A percentile compares a stretch with the other conserved stretches of the same genome.
Evolutionary conservation across 441 rosid genomes (phyloP).

Genomic region (Kokia cookei): DNA sequence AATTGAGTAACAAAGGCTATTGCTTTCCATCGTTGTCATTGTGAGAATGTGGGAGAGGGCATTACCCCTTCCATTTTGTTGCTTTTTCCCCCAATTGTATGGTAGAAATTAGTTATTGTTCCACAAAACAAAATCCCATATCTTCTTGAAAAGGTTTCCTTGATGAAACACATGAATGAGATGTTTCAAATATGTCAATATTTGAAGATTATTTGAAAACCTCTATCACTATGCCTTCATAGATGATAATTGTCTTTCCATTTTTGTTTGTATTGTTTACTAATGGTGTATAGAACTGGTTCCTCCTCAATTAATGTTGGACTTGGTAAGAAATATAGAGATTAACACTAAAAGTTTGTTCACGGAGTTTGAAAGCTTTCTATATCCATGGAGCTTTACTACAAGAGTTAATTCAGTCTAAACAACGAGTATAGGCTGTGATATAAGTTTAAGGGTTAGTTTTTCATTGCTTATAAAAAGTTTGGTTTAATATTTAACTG

Average conservation of each 20-base stretch:
- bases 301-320: too few species aligned
- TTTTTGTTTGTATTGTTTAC: neutral
- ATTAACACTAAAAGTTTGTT: too few species aligned
- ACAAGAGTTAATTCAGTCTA: too few species aligned
- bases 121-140: neutral
- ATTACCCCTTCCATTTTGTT: neutral
- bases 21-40: constrained; percentile 11
- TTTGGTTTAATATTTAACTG: too few species aligned
- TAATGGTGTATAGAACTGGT: too few species aligned
- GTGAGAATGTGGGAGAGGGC: constrained; percentile 12
- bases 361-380: too few species aligned
- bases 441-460: too few species aligned
- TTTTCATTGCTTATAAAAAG: too few species aligned
- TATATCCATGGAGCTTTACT: too few species aligned
- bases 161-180: neutral
- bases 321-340: too few species aligned
- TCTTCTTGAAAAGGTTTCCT: neutral
- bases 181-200: neutral
- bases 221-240: neutral
- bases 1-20: neutral
- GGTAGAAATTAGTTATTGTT: neutral
- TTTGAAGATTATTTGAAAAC: neutral
- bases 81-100: constrained; percentile 14
- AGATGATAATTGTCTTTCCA: neutral
- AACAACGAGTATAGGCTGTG: too few species aligned